phyloP scores from a whole-genome alignment of 73 alveolate genomes.

The Tetrahymena borealis region DNA sequence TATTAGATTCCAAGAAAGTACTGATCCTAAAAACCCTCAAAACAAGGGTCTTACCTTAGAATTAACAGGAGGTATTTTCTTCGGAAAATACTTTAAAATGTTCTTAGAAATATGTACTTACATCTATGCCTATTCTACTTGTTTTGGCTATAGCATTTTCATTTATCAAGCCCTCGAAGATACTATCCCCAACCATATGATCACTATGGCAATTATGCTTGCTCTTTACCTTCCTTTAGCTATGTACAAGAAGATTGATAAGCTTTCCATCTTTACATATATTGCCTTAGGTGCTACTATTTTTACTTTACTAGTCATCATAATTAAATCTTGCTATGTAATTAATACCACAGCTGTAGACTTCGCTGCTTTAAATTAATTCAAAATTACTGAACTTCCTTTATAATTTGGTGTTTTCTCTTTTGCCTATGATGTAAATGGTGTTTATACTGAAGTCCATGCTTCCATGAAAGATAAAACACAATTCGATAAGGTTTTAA shows the following conservation, averaged over 20 bases:
- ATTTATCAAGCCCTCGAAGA: background rate
- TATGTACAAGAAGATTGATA: background rate
- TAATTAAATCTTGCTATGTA: background rate
- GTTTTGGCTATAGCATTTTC: background rate
- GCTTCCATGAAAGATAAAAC: background rate
- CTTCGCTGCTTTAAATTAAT: background rate
- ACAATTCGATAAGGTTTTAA: background rate
- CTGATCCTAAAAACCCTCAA: background rate
- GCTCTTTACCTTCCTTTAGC: background rate
- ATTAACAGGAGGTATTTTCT: background rate
- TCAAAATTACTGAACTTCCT: background rate
- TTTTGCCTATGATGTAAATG: background rate
- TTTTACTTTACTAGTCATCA: background rate
- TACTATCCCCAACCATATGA: background rate
- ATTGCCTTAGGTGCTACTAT: background rate
- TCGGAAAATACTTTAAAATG: background rate
- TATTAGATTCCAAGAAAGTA: background rate
- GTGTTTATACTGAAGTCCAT: background rate
- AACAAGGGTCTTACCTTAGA: background rate
- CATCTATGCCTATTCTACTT: background rate
- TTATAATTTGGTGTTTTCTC: background rate
- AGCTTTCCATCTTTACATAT: background rate
- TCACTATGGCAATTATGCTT: background rate
- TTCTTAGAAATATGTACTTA: background rate
- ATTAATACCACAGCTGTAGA: background rate